phyloP scores from a whole-genome alignment of 495 filamentous ascomycete species.

The Tuber magnatum region DNA sequence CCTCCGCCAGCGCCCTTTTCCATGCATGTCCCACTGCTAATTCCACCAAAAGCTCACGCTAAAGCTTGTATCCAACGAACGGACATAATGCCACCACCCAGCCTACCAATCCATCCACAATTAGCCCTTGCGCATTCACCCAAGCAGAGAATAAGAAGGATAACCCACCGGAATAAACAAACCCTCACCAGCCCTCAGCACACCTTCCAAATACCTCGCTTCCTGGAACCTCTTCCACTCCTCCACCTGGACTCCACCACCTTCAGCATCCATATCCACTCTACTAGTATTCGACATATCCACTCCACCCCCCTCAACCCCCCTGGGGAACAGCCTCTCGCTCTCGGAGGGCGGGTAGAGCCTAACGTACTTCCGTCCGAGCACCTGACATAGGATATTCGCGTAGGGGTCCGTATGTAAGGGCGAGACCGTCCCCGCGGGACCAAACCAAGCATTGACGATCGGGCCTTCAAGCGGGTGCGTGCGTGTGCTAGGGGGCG shows the following conservation, averaged over 20 bases:
- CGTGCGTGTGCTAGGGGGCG: constrained; percentile 37
- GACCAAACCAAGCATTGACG: constrained; percentile 92
- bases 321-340: constrained; percentile 57
- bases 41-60: constrained; percentile 99
- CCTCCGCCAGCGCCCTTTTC: neutral
- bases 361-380: constrained; percentile 83
- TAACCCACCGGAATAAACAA: constrained; percentile 67
- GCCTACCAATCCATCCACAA: constrained; percentile 33
- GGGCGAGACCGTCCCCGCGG: constrained; percentile 77
- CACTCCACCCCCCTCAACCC: constrained; percentile 58
- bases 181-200: constrained; percentile 72
- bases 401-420: constrained; percentile 91
- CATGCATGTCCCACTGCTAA: constrained; percentile 36
- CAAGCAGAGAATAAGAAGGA: neutral
- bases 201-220: constrained; percentile 66
- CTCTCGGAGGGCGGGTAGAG: constrained; percentile 66
- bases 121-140: neutral
- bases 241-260: constrained; percentile 26
- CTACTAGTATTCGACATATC: constrained; percentile 80
- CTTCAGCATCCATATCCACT: constrained; percentile 23
- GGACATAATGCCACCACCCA: constrained; percentile 98
- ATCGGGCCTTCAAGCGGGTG: constrained; percentile 47
- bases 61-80: constrained; percentile 74
- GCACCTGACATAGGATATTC: constrained; percentile 84
- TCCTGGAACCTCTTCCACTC: constrained; percentile 52